These are phyloP conservation scores for Septoria petroselini DNA, from an alignment of 2,329 filamentous ascomycete genomes.

Conservation along the genomic window DNA sequence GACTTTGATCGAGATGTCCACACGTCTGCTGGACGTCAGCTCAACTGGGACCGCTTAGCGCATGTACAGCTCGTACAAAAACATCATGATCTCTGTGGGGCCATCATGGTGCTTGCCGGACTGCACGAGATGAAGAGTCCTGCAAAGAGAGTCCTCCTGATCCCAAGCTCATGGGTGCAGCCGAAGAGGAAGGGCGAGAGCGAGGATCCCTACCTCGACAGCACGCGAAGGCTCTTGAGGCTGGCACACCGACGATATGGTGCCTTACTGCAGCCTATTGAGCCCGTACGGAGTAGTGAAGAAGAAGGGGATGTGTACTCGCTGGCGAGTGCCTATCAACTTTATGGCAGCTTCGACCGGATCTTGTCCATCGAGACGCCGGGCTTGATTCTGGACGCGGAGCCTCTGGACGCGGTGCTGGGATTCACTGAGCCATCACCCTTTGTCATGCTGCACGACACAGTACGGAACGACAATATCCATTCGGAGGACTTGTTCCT, in stretches of 20 bases:
- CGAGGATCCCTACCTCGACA: conserved; percentile 44
- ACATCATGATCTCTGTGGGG: conserved; percentile 49
- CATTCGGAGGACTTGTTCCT: conserved; percentile 38
- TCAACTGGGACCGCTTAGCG: conserved; percentile 48
- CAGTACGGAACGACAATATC: conserved; percentile 29
- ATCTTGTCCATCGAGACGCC: conserved; percentile 47
- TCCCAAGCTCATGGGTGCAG: conserved; percentile 42
- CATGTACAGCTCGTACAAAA: conserved; percentile 48
- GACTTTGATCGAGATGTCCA: conserved; percentile 29
- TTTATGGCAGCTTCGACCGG: conserved; percentile 45
- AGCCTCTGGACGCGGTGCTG: conserved; percentile 44
- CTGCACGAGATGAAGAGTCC: conserved; percentile 47
- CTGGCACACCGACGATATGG: conserved; percentile 47
- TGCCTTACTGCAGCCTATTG: conserved; percentile 46
- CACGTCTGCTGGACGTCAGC: conserved; percentile 20
- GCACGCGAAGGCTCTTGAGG: conserved; percentile 45
- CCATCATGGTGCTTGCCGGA: conserved; percentile 50
- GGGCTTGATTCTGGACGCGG: conserved; percentile 47
- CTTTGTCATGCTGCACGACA: conserved; percentile 35
- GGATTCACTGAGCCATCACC: conserved; percentile 33
- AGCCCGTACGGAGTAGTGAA: conserved; percentile 37
- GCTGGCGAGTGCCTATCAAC: conserved; percentile 45
- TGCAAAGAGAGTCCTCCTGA: conserved; percentile 46
- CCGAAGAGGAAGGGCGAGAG: conserved; percentile 36
- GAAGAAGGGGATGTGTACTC: conserved; percentile 38